Evolutionary conservation across 371 early-diverging fungal species (phyloP), one percentile per base, ranked within the genome.

Genomic region (Mortierella sp.): DNA sequence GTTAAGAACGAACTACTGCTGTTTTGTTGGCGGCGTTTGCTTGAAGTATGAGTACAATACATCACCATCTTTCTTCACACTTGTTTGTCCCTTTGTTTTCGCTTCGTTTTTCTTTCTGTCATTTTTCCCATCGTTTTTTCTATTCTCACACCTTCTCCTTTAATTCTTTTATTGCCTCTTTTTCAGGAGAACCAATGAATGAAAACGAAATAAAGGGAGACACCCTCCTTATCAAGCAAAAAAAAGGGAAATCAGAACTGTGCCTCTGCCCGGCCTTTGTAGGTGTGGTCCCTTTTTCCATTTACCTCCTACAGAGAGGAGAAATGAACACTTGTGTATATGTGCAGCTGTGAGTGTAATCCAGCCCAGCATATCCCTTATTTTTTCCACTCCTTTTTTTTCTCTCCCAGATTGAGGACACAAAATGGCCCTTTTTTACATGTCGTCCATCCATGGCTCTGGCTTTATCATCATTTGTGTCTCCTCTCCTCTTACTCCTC

Each of bases 121-220:
- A 32, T 60, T 60, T 44, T 44, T 32, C 32, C 16, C 3, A 16
- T 6, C 14, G 16, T 4, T 35, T 60, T 35, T 63, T 63, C 48
- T 70, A 58, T 71, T 79, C 74, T 74, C 79, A 78, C 60, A 79
- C 35, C 79, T 14, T 38, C 79, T 79, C 81, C 81, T 81, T 81
- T 80, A 51, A 70, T 54, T 58, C 24, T 43, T 41, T 72, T 35
- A 38, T 44, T 75, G 1, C 41, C 38, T 51, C 32, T 44, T 16
- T 44, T 41, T 49, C 32, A 48, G 56, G 68, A 71, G 35, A 70
- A 60, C 46, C 29, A 73, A 54, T 27, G 35, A 29, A 49, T 11
- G 10, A 71, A 32, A 49, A n/a, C 10, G 11, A 44, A 44, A 49
- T 5, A 71, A 43, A 43, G 51, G 56, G 68, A 68, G 68, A 16